phyloP scores from a whole-genome alignment of 2,329 filamentous ascomycete species.

The Madurella fahalii region DNA sequence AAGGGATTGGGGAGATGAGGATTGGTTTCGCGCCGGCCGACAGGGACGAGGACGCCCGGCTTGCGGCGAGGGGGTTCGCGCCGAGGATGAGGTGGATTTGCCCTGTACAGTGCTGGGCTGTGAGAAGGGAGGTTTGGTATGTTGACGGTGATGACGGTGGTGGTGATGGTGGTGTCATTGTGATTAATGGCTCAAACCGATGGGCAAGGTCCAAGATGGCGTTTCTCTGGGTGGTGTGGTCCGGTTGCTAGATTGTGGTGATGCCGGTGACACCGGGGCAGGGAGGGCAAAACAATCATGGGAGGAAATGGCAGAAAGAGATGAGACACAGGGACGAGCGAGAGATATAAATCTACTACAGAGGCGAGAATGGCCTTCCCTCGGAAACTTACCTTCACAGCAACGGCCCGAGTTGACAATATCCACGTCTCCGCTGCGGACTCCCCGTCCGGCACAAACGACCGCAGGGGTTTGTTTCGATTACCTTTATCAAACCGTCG shows the following conservation, averaged over 20 bases:
- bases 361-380: not conserved
- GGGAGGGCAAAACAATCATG: too few species aligned
- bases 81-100: constrained; percentile 84
- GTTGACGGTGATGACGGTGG: constrained; percentile 20
- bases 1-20: constrained; percentile 60
- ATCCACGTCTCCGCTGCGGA: constrained; percentile 21
- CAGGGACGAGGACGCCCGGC: constrained; percentile 74
- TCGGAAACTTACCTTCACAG: not conserved
- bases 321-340: not conserved
- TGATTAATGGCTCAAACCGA: not conserved
- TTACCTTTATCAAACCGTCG: constrained; percentile 10
- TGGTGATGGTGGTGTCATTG: constrained; percentile 21
- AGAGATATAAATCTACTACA: not conserved
- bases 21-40: constrained; percentile 78
- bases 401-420: not conserved
- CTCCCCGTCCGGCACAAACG: not conserved
- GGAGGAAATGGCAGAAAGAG: not conserved
- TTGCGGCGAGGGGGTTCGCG: constrained; percentile 79
- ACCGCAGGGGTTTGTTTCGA: constrained; percentile 9
- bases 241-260: not conserved
- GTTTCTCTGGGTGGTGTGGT: not conserved
- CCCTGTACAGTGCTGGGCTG: constrained; percentile 63
- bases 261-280: not conserved
- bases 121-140: constrained; percentile 55
- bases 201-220: too few species aligned